Conservation (phyloP, 225 moss, liverwort and hornwort genomes). For the Polytrichum formosum region DNA sequence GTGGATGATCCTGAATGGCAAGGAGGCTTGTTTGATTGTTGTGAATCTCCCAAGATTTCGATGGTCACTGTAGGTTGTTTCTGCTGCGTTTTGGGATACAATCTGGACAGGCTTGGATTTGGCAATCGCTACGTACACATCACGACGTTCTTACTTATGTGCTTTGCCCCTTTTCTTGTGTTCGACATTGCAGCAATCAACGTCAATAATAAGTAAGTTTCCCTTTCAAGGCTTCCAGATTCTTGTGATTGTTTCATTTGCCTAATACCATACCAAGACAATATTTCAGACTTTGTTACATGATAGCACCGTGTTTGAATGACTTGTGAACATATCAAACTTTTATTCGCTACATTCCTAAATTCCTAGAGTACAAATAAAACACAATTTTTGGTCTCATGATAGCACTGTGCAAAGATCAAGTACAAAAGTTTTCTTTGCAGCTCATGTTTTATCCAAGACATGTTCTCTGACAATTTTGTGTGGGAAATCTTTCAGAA, state of each 20-base stretch:
- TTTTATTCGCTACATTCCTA: too few relatives aligned
- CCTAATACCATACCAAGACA: too few relatives aligned
- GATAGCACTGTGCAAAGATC: too few relatives aligned
- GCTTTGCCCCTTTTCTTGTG: conserved; percentile 84
- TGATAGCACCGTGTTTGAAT: too few relatives aligned
- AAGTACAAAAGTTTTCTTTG: too few relatives aligned
- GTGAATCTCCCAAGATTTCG: conserved; percentile 42
- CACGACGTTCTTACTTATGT: conserved; percentile 72
- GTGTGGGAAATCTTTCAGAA: conserved; percentile 24
- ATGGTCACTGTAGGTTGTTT: conserved; percentile 56
- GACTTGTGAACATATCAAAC: too few relatives aligned
- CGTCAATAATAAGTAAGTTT: conserved; percentile 46
- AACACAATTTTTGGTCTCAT: too few relatives aligned
- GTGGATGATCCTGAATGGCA: conserved; percentile 75
- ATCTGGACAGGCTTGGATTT: conserved; percentile 86
- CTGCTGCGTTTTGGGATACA: conserved; percentile 84
- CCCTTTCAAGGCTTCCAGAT: not conserved
- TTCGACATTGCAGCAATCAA: conserved; percentile 91
- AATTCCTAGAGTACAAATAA: too few relatives aligned
- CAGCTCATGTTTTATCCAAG: too few relatives aligned
- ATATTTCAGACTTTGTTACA: too few relatives aligned
- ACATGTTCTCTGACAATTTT: not conserved
- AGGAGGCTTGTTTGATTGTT: conserved; percentile 62
- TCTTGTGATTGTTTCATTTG: too few relatives aligned
- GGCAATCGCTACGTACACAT: conserved; percentile 93